Percentiles rank a stretch among this genome's conserved stretches.
Evolutionary conservation across 371 early-diverging fungal species (phyloP).

Genomic region (Coemansia sp.): DNA sequence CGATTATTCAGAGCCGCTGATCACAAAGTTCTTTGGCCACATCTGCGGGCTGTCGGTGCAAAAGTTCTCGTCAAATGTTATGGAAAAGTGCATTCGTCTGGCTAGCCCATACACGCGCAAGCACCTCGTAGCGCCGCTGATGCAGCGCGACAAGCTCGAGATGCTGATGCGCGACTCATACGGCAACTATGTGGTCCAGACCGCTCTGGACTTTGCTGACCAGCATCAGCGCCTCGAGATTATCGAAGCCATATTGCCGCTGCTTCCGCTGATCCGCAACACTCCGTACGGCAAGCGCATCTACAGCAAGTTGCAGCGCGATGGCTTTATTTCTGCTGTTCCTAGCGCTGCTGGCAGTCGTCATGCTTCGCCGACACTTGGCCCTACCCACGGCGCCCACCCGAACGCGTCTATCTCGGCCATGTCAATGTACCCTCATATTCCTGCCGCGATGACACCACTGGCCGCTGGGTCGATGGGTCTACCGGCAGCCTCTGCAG

Average conservation of each 20-base stretch:
- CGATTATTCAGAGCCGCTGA: constrained; percentile 68
- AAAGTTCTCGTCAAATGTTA: constrained; percentile 91
- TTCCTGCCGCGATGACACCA: background rate
- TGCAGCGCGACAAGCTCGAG: constrained; percentile 66
- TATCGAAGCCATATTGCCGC: constrained; percentile 74
- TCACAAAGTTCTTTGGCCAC: constrained; percentile 74
- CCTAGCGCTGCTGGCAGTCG: constrained; percentile 47
- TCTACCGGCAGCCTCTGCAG: constrained; percentile 8
- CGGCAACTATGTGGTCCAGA: constrained; percentile 92
- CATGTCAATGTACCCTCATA: constrained; percentile 33
- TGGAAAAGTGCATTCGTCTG: constrained; percentile 90
- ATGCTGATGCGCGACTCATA: constrained; percentile 81
- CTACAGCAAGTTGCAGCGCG: constrained; percentile 68
- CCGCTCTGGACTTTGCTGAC: constrained; percentile 85
- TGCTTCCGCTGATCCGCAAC: constrained; percentile 75
- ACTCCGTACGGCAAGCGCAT: constrained; percentile 90
- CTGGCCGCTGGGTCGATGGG: constrained; percentile 3
- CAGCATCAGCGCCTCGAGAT: constrained; percentile 70
- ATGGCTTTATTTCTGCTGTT: constrained; percentile 49
- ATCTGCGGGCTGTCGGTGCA: constrained; percentile 79
- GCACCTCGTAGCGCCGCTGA: constrained; percentile 70
- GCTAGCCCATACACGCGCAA: constrained; percentile 70
- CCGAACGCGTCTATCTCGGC: constrained; percentile 24
- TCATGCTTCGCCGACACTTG: constrained; percentile 49
- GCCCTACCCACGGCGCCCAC: constrained; percentile 35